Percentiles rank a stretch among this genome's conserved stretches.
These are phyloP conservation scores for Populus tomentosa DNA, from an alignment of 441 rosid genomes.

Conservation along the genomic window DNA sequence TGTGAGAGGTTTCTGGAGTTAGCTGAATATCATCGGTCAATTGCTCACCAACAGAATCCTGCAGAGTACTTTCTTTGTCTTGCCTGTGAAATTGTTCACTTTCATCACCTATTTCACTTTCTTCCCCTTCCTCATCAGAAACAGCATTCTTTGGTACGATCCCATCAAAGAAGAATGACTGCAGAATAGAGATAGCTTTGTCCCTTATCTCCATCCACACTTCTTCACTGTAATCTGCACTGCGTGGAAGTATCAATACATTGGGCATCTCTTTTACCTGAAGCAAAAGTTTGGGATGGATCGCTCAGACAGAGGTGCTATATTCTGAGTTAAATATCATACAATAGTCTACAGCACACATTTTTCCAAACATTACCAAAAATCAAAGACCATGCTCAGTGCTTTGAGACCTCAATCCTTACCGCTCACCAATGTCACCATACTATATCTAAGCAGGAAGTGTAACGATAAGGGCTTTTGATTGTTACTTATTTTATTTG, in stretches of 20 bases:
- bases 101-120: conserved; percentile 55
- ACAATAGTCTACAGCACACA: background rate
- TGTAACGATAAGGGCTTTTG: background rate
- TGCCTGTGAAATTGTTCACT: conserved; percentile 31
- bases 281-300: conserved; percentile 16
- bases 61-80: conserved; percentile 42
- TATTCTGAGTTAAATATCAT: background rate
- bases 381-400: background rate
- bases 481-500: too few relatives aligned
- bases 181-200: conserved; percentile 79
- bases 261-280: conserved; percentile 99
- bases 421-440: background rate
- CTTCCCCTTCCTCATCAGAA: conserved; percentile 78
- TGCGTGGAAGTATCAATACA: conserved; percentile 91
- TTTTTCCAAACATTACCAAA: background rate
- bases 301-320: conserved; percentile 3
- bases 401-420: background rate
- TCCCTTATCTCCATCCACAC: conserved; percentile 98
- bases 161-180: conserved; percentile 77
- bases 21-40: conserved; percentile 42
- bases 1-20: conserved; percentile 50
- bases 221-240: conserved; percentile 99
- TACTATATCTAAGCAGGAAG: background rate
- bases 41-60: conserved; percentile 46
- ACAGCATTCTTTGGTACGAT: conserved; percentile 59